Percentiles rank a stretch among this genome's conserved stretches.
phyloP scores from a whole-genome alignment of 345 rosid species.

The Boechera retrofracta region DNA sequence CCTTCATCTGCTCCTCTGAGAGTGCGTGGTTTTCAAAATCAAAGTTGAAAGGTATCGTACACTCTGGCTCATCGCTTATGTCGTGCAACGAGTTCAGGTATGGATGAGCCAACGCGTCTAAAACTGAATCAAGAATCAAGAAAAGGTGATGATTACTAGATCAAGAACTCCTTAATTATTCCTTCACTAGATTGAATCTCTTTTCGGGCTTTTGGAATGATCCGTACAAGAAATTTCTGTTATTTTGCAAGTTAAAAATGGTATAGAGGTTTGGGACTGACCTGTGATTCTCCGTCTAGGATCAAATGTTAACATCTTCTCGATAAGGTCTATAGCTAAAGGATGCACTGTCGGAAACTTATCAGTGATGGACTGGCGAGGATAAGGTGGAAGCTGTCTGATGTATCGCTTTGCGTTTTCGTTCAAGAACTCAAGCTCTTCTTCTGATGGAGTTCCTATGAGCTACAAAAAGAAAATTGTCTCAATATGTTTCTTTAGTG shows the following conservation, averaged over 20 bases:
- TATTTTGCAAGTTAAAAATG: constrained; percentile 11
- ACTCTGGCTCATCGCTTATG: constrained; percentile 92
- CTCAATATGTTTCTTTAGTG: constrained; percentile 1
- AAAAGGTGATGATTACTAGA: constrained; percentile 20
- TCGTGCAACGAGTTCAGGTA: constrained; percentile 88
- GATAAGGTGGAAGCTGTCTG: constrained; percentile 69
- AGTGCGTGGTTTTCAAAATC: constrained; percentile 96
- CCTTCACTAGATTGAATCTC: background rate
- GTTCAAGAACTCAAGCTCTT: constrained; percentile 82
- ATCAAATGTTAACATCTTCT: constrained; percentile 97
- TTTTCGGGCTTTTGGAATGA: background rate
- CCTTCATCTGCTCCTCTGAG: constrained; percentile 95
- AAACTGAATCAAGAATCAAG: constrained; percentile 56
- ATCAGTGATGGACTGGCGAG: constrained; percentile 82
- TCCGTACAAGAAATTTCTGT: background rate
- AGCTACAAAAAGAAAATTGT: constrained; percentile 59
- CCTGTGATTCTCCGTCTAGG: constrained; percentile 93
- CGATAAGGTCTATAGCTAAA: constrained; percentile 88
- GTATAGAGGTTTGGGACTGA: constrained; percentile 43
- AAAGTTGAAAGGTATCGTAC: constrained; percentile 85
- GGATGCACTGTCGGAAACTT: constrained; percentile 89
- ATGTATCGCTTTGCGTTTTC: constrained; percentile 98
- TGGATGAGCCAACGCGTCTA: constrained; percentile 94
- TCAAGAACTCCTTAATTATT: background rate
- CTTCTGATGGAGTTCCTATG: constrained; percentile 97